A percentile compares a stretch with the other conserved stretches of the same genome.
Evolutionary conservation across 108 stramenopile species (phyloP).

Genomic region (Nitzschia sp.): DNA sequence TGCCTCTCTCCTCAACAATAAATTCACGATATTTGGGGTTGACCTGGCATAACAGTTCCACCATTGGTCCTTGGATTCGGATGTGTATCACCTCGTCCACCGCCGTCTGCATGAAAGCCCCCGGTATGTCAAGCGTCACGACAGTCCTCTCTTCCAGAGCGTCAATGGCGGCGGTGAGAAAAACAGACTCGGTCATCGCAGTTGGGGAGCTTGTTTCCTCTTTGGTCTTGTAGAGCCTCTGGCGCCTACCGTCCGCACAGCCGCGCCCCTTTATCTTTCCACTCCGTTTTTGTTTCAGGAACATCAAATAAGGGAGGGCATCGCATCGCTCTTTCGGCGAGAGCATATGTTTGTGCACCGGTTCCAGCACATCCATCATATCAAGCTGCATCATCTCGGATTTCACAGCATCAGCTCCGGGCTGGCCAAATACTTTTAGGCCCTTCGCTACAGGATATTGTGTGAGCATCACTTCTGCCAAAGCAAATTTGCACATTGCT

Average conservation of each 20-base stretch:
- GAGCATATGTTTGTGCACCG: slow-evolving; percentile 9
- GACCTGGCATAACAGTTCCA: background rate
- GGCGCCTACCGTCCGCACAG: slow-evolving; percentile 37
- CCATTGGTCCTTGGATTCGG: slow-evolving; percentile 3
- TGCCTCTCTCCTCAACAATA: slow-evolving; percentile 24
- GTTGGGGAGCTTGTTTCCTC: slow-evolving; percentile 38
- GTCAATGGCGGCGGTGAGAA: slow-evolving; percentile 24
- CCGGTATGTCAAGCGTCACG: slow-evolving; percentile 31
- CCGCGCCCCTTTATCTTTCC: slow-evolving; percentile 46
- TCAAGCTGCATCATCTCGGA: slow-evolving; percentile 49
- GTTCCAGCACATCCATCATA: slow-evolving; percentile 30
- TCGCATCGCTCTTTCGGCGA: slow-evolving; percentile 29
- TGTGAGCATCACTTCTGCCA: no score
- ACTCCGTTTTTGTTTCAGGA: no score
- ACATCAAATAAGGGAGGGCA: no score
- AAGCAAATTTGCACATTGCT: no score
- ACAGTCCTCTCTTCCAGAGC: slow-evolving; percentile 39
- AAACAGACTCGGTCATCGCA: slow-evolving; percentile 16
- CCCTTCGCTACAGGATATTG: slow-evolving; percentile 14
- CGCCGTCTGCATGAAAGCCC: slow-evolving; percentile 20
- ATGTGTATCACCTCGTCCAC: slow-evolving; percentile 24
- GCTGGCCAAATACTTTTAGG: slow-evolving; percentile 37
- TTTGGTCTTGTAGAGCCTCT: no score
- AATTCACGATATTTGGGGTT: slow-evolving; percentile 4
- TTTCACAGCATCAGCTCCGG: slow-evolving; percentile 27